Evolutionary conservation across 805 yeast genomes (phyloP).

Genomic region (Hagleromyces aurorensis): DNA sequence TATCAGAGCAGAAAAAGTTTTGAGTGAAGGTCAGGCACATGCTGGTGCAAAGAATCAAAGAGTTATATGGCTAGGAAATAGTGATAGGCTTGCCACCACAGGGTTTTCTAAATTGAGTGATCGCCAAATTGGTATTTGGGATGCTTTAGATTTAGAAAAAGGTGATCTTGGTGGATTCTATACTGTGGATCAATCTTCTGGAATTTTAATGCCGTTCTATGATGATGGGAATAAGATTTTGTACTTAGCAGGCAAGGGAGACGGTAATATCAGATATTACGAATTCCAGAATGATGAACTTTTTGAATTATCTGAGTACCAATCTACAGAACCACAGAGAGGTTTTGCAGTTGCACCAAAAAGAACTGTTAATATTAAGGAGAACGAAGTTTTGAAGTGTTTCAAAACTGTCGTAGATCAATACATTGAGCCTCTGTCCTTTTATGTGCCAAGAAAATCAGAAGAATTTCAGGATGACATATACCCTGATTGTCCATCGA

Average conservation of each 20-base stretch:
- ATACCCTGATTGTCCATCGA: constrained; percentile 84
- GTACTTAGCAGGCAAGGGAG: constrained; percentile 95
- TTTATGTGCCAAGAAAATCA: constrained; percentile 87
- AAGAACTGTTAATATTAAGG: constrained; percentile 64
- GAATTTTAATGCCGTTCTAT: constrained; percentile 85
- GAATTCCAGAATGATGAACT: constrained; percentile 83
- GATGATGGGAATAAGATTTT: constrained; percentile 75
- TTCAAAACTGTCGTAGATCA: constrained; percentile 86
- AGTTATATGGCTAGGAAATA: constrained; percentile 83
- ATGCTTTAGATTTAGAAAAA: constrained; percentile 55
- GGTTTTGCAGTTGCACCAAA: constrained; percentile 91
- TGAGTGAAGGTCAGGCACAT: constrained; percentile 85
- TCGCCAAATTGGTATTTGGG: constrained; percentile 95
- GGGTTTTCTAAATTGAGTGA: constrained; percentile 91
- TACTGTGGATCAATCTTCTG: constrained; percentile 83
- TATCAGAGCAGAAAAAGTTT: constrained; percentile 59
- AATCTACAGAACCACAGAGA: constrained; percentile 88
- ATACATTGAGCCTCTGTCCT: constrained; percentile 82
- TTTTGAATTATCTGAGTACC: constrained; percentile 78
- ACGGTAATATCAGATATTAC: constrained; percentile 91
- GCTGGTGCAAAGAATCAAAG: constrained; percentile 88
- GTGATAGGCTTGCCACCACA: constrained; percentile 81
- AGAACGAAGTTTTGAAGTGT: constrained; percentile 75
- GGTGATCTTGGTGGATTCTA: constrained; percentile 91
- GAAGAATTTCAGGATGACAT: constrained; percentile 91